Evolutionary conservation across 163 green algal genomes (phyloP).

Genomic region (Chlamydomonas reinhardtii): DNA sequence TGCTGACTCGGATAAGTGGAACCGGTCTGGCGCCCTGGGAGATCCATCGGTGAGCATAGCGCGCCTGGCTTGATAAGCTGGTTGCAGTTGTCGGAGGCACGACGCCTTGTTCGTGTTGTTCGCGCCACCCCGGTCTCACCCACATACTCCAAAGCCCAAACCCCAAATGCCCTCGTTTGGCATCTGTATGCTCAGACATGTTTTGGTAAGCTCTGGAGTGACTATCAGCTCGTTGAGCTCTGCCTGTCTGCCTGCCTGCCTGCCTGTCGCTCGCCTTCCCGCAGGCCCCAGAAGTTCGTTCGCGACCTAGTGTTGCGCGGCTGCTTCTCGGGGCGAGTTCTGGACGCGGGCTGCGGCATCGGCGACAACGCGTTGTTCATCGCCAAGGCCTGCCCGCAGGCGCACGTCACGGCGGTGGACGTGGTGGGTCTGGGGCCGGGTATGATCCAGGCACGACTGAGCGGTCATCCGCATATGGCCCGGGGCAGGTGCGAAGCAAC

Average conservation of each 20-base stretch:
- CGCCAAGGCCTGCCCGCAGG: constrained; percentile 25
- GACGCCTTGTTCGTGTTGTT: too few relatives aligned
- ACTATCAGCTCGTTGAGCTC: too few relatives aligned
- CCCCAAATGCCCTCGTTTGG: too few relatives aligned
- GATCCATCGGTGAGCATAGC: constrained; percentile 31
- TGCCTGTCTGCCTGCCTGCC: neutral
- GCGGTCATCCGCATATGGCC: too few relatives aligned
- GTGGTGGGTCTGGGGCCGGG: constrained; percentile 7
- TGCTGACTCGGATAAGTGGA: neutral
- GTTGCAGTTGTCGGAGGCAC: too few relatives aligned
- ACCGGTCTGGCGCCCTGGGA: constrained; percentile 37
- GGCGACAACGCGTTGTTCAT: constrained; percentile 46
- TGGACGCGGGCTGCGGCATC: constrained; percentile 45
- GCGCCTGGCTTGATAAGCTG: too few relatives aligned
- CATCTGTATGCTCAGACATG: too few relatives aligned
- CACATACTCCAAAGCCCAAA: too few relatives aligned
- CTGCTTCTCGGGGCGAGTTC: constrained; percentile 18
- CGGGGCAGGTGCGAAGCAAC: too few relatives aligned
- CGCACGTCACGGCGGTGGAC: constrained; percentile 23
- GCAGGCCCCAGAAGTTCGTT: constrained; percentile 45
- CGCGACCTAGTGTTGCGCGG: constrained; percentile 28
- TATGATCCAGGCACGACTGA: too few relatives aligned
- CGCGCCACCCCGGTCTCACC: too few relatives aligned
- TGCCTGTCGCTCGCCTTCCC: neutral
- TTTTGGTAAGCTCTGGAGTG: too few relatives aligned